Percentiles rank a stretch among this genome's conserved stretches.
Evolutionary conservation across 352 stramenopile species (phyloP).

Genomic region (Pseudoperonospora humuli): DNA sequence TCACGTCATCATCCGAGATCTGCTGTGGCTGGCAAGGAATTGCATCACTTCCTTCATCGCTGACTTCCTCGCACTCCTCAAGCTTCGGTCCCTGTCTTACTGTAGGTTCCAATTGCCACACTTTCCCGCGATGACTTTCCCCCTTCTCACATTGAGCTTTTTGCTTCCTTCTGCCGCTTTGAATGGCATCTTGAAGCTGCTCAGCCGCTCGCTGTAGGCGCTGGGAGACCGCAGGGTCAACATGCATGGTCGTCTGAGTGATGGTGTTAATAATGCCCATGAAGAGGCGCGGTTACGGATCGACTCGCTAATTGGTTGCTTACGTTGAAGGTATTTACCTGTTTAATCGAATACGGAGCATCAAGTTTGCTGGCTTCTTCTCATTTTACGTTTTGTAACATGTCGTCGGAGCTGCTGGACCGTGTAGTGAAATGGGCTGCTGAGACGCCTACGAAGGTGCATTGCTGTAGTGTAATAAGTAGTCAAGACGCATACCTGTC

Average conservation of each 20-base stretch:
- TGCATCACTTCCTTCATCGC: too few relatives aligned
- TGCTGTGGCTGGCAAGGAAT: too few relatives aligned
- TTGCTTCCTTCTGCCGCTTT: too few relatives aligned
- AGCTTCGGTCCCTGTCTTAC: too few relatives aligned
- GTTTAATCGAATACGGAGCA: slow-evolving; percentile 7
- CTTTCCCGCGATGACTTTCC: too few relatives aligned
- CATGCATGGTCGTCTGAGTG: slow-evolving; percentile 4
- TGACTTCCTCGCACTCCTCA: too few relatives aligned
- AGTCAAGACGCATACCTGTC: background rate
- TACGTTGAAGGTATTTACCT: slow-evolving; percentile 8
- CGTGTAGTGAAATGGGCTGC: slow-evolving; percentile 66
- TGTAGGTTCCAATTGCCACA: too few relatives aligned
- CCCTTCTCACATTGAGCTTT: too few relatives aligned
- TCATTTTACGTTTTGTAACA: slow-evolving; percentile 11
- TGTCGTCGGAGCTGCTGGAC: slow-evolving; percentile 69
- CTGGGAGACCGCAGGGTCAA: slow-evolving; percentile 20
- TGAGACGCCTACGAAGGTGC: slow-evolving; percentile 58
- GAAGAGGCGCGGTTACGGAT: background rate
- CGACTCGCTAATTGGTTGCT: slow-evolving; percentile 18
- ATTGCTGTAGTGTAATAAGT: background rate
- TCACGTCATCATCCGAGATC: too few relatives aligned
- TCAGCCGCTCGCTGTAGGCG: slow-evolving; percentile 39
- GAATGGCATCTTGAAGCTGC: slow-evolving; percentile 47
- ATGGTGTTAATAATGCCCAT: background rate
- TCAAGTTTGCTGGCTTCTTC: slow-evolving; percentile 13